Base-by-base conservation (phyloP, 805 yeast species). In the Isabelozyma pseudorhagii region DNA sequence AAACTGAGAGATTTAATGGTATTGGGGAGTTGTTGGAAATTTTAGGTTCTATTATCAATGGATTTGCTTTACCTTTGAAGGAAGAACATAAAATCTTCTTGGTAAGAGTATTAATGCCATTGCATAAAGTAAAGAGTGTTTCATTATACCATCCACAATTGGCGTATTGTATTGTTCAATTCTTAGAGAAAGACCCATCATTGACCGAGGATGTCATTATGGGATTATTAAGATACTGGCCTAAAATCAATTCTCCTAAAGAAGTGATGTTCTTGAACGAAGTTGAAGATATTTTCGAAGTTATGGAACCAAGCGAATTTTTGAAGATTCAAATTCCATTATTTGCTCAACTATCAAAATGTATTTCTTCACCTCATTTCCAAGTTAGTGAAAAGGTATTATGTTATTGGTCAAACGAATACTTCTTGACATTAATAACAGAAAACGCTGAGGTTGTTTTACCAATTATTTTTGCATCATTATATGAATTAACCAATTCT, bases 321-420 rank as follows among this genome's bases (percentile, higher is more conserved):
- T 81, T 84, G 55, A 89, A 90, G 69, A 89, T 94, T 55, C 96
- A 92, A 69, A 87, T 91, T 2, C 98, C 98, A 3, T 74, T 94
- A 44, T 92, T 92, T 70, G 96, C 93, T 29, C 99, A 94, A 71
- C 78, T 94, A 55, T 87, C 97, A 46, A 90, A 88, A 68, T 93
- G 98, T 71, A 92, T 94, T 39, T 81, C 96, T 27, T 88, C 96
- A 1, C 89, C 97, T 27, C 98, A 94, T 72, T 96, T 94, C 76
- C 99, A 94, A 77, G 97, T 94, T 25, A 87, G 96, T 50, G 99
- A 94, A 70, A 90, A 96, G 58, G 97, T 94, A 2, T 79, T 94
- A 51, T 87, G 92, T 64, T 90, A 84, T 68, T 94, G 97, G 94
- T 88, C 89, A 60, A 93, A 93, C 67, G 98, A 94, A 63, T 92